A percentile compares a stretch with the other conserved stretches of the same genome.
Conservation (phyloP, 352 stramenopile species). For the Peronospora tabacina region DNA sequence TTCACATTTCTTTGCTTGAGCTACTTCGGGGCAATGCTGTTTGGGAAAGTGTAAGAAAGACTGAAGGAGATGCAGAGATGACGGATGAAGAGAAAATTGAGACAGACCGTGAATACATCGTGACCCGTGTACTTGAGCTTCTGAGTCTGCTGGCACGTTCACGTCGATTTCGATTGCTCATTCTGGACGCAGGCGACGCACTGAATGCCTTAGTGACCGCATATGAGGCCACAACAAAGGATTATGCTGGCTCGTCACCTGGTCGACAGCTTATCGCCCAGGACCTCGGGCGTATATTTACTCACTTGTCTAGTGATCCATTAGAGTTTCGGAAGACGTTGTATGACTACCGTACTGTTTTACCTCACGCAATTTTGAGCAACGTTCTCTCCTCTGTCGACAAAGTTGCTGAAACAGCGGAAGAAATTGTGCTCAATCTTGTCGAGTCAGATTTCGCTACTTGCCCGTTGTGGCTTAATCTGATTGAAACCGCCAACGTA, state of each 20-base stretch:
- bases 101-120: slow-evolving; percentile 25
- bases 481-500: slow-evolving; percentile 60
- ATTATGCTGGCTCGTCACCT: slow-evolving; percentile 31
- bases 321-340: slow-evolving; percentile 75
- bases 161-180: slow-evolving; percentile 57
- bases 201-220: slow-evolving; percentile 47
- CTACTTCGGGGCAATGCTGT: slow-evolving; percentile 37
- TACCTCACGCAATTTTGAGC: slow-evolving; percentile 47
- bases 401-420: slow-evolving; percentile 48
- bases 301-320: slow-evolving; percentile 62
- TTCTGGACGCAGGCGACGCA: slow-evolving; percentile 51
- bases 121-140: slow-evolving; percentile 37
- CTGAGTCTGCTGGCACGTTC: slow-evolving; percentile 48
- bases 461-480: slow-evolving; percentile 69
- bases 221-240: slow-evolving; percentile 39
- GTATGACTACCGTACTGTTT: slow-evolving; percentile 53
- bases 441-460: slow-evolving; percentile 78
- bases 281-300: slow-evolving; percentile 49
- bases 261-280: slow-evolving; percentile 36
- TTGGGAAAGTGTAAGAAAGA: slow-evolving; percentile 19
- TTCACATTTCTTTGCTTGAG: slow-evolving; percentile 63
- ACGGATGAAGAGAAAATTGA: slow-evolving; percentile 19
- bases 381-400: slow-evolving; percentile 53
- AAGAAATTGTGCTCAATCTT: slow-evolving; percentile 68
- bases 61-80: slow-evolving; percentile 6